Evolutionary conservation across 1,139 yeast genomes (phyloP), one percentile per base, ranked within the genome.

Genomic region (Lodderomyces jiufengensis): DNA sequence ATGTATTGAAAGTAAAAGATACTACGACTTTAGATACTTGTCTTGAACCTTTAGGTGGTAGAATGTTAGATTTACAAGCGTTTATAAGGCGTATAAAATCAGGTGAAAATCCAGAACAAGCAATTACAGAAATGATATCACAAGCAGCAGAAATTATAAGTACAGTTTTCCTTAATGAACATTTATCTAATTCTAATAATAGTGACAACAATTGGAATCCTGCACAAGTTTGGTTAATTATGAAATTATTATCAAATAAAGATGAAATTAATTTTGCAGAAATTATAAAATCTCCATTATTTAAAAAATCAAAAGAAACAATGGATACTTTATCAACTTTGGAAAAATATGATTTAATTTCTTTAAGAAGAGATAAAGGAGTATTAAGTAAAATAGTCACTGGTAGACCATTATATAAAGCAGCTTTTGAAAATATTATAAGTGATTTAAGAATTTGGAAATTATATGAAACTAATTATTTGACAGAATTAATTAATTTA

Each of bases 21-120:
- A 41, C 42, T 26, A 42, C 49, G 2, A 61, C 63, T 6, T 62
- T 85, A 27, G 83, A 80, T 25, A 56, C 62, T 2, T 76, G 83
- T 26, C 62, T 90, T 33, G 76, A 64, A 18, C 95, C 95, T 7
- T 61, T 92, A 22, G 98, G 98, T 9, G 98, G 98, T 28, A 77
- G 98, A 46, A 84, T 92, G 90, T 71, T 90, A 37, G 98, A 92
- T 55, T 69, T 92, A 38, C 97, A 92, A 58, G 82, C 95, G 13
- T 87, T 87, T 60, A 84, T 84, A 0, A 76, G 97, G 51, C 82
- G 97, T 36, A 74, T 92, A 15, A 81, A 80, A 48, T 78, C 92
- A 0, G 98, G 98, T 2, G 97, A 92, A 54, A 56, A 76, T 9
- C 95, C 96, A 1, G 51, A 61, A 14, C 82, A 73, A 35, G 97